phyloP scores from a whole-genome alignment of 2,329 filamentous ascomycete genomes.

The Arachnomyces sp. region DNA sequence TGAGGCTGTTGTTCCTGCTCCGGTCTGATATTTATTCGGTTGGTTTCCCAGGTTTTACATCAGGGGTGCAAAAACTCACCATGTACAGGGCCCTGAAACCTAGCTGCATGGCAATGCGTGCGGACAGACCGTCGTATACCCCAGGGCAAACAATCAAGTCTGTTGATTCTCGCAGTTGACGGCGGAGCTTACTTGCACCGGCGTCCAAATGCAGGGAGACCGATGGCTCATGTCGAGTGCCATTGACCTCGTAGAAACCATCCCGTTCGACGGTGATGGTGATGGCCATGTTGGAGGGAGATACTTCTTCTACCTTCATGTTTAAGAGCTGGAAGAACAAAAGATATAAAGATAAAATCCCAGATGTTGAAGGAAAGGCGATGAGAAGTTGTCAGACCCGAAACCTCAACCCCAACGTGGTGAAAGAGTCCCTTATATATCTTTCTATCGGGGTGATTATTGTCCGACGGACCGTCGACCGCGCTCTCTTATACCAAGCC shows the following conservation, averaged over 20 bases:
- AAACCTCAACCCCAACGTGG: too few relatives aligned
- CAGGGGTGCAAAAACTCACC: constrained; percentile 23
- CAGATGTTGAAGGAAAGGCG: too few relatives aligned
- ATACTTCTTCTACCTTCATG: not conserved
- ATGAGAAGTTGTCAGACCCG: too few relatives aligned
- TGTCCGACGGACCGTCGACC: too few relatives aligned
- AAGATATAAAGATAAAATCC: too few relatives aligned
- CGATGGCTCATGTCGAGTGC: constrained; percentile 19
- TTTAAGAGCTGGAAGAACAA: too few relatives aligned
- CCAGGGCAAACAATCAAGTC: constrained; percentile 39
- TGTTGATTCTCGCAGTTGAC: constrained; percentile 23
- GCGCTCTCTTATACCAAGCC: too few relatives aligned
- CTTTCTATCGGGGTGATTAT: too few relatives aligned
- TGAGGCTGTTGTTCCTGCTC: constrained; percentile 43
- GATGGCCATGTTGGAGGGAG: constrained; percentile 19
- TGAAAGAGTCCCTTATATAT: too few relatives aligned
- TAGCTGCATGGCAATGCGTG: constrained; percentile 40
- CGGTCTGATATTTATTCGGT: constrained; percentile 34
- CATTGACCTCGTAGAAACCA: constrained; percentile 25
- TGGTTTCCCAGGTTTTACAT: not conserved
- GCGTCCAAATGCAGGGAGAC: constrained; percentile 21
- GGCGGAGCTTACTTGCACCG: constrained; percentile 26
- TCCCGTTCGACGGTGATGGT: constrained; percentile 27
- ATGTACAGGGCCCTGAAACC: constrained; percentile 46
- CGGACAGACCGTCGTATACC: constrained; percentile 45